These are phyloP conservation scores for Yueomyces sp. DNA, from an alignment of 805 yeast species.

Conservation along the genomic window DNA sequence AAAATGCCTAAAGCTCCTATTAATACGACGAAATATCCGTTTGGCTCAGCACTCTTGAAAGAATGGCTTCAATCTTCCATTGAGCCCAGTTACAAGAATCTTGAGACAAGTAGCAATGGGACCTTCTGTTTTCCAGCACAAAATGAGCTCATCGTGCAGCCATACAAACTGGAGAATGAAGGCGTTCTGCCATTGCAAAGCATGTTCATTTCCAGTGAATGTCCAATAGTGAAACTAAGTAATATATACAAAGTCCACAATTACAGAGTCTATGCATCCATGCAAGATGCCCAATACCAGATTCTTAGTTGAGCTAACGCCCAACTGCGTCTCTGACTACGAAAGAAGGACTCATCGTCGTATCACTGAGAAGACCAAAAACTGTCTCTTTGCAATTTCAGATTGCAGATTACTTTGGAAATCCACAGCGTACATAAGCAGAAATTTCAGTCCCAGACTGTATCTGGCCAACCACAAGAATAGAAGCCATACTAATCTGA, in stretches of 20 bases:
- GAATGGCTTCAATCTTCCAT: no score
- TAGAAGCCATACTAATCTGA: neutral
- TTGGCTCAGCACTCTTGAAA: no score
- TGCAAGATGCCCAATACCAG: slow-evolving; percentile 12
- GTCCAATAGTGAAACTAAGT: slow-evolving; percentile 9
- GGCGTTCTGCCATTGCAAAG: no score
- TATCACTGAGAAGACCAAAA: slow-evolving; percentile 14
- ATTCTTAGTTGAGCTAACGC: slow-evolving; percentile 23
- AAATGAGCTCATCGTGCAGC: no score
- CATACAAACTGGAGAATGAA: no score
- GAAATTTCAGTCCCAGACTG: neutral
- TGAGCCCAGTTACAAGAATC: no score
- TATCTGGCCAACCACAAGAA: neutral
- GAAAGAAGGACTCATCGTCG: slow-evolving; percentile 14
- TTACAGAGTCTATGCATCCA: slow-evolving; percentile 14
- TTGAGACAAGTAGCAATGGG: no score
- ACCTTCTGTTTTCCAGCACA: no score
- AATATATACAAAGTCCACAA: slow-evolving; percentile 13
- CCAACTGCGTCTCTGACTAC: slow-evolving; percentile 16
- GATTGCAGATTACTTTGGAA: slow-evolving; percentile 5
- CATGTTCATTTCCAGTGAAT: no score
- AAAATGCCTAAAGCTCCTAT: no score
- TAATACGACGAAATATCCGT: no score
- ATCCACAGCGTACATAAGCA: neutral
- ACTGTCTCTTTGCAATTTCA: slow-evolving; percentile 17